Evolutionary conservation across 345 rosid genomes (phyloP).

Genomic region (Turnera subulata): DNA sequence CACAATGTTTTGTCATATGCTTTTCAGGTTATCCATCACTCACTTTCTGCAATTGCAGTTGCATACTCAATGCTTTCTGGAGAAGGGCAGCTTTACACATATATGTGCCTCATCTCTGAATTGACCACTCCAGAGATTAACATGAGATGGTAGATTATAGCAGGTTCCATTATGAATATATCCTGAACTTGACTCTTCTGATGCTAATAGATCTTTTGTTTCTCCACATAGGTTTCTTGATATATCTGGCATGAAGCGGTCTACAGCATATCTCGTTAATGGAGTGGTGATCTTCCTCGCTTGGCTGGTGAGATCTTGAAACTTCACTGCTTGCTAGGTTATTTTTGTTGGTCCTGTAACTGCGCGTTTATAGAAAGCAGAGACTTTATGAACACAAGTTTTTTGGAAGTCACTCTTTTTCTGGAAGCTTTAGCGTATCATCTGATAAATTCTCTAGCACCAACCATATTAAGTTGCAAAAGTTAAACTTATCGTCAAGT

Average conservation of each 20-base stretch:
- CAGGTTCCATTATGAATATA: neutral
- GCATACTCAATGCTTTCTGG: conserved; percentile 31
- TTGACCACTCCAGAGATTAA: conserved; percentile 33
- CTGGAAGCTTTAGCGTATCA: no score
- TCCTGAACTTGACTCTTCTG: neutral
- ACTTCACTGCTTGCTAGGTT: neutral
- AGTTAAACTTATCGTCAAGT: no score
- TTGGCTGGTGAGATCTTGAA: conserved; percentile 28
- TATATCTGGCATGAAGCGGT: conserved; percentile 29
- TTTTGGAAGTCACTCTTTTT: no score
- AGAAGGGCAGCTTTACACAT: conserved; percentile 32
- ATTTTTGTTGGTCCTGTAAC: neutral
- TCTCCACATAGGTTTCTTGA: conserved; percentile 24
- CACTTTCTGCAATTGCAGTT: conserved; percentile 29
- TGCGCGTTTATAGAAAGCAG: no score
- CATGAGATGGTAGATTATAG: conserved; percentile 22
- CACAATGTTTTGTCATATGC: conserved; percentile 3
- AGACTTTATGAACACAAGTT: no score
- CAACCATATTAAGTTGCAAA: neutral
- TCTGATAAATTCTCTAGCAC: neutral
- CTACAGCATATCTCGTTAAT: conserved; percentile 25
- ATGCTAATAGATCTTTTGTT: neutral
- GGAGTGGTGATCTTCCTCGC: conserved; percentile 25
- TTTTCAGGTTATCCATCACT: conserved; percentile 30
- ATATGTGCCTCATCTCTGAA: conserved; percentile 32